Percentiles rank a stretch among this genome's conserved stretches.
Evolutionary conservation across 164 flowering plant species (phyloP).

Genomic region (Annona squamosa): DNA sequence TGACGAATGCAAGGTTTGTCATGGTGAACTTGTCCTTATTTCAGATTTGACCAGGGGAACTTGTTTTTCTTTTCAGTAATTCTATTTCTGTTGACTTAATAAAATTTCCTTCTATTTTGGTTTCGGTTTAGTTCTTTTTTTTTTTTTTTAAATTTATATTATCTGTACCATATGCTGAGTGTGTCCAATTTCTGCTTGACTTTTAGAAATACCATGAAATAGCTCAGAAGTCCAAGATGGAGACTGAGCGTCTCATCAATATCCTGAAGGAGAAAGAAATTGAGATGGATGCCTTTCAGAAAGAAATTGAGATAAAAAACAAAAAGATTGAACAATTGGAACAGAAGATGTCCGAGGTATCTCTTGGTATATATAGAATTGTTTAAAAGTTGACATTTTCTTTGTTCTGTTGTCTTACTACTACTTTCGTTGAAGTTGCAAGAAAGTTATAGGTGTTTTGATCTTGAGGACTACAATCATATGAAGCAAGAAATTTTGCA

Average conservation of each 20-base stretch:
- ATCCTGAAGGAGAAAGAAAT: conserved; percentile 41
- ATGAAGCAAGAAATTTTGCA: conserved; percentile 43
- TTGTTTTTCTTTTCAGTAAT: not conserved
- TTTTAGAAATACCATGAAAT: conserved; percentile 69
- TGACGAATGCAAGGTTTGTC: conserved; percentile 84
- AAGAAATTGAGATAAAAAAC: conserved; percentile 47
- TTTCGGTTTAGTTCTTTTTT: not conserved
- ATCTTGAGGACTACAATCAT: conserved; percentile 55
- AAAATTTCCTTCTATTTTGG: not conserved
- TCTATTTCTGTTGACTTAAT: not conserved
- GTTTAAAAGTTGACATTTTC: not conserved
- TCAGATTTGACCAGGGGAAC: not conserved
- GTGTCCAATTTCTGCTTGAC: not conserved
- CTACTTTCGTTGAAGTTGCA: conserved; percentile 37
- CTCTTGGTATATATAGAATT: not conserved
- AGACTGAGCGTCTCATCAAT: conserved; percentile 36
- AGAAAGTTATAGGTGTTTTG: conserved; percentile 45
- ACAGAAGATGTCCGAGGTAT: conserved; percentile 58
- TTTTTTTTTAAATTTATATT: not conserved
- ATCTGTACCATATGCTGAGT: not conserved
- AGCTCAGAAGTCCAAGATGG: conserved; percentile 36
- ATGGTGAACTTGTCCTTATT: not conserved
- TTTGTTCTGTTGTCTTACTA: conserved; percentile 7
- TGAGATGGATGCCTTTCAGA: conserved; percentile 47
- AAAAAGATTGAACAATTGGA: conserved; percentile 43